Evolutionary conservation across 345 rosid species (phyloP), one percentile per base, ranked within the genome.

Genomic region (Mallotus nudiflorus): DNA sequence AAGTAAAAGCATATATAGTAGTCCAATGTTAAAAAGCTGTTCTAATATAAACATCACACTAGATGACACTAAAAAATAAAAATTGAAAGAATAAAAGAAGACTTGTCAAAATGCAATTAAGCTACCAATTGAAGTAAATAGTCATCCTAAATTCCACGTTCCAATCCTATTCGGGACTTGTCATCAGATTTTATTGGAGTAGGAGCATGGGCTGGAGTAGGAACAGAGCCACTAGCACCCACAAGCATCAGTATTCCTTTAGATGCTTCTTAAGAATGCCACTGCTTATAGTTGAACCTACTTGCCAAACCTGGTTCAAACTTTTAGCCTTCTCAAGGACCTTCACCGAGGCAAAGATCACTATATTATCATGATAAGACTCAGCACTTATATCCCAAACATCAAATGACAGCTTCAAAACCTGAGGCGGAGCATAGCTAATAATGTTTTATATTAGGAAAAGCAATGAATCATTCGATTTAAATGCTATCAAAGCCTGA

Each of bases 271-370:
- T 15, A 9, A 51, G 70, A 1, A n/a, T 10, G 4, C 55, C 67
- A 4, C 25, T 55, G 10, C 33, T 16, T n/a, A 72, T 50, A 2
- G 67, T 27, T 31, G 44, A 2, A 3, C 72, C 77, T 2, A 45
- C 75, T 49, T 73, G 68, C 77, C 77, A 69, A 0, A 69, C 55
- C 51, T 73, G 77, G 33, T 73, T 77, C 65, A 58, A 40, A 6
- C 60, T 16, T 10, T 49, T 24, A 31, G 40, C 59, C 13, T 67
- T 62, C 46, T 20, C 28, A 27, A 65, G 67, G 2, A 68, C 69
- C 51, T 48, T 48, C 10, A 77, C 20, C 12, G 59, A n/a, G 2
- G 74, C 77, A n/a, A 62, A 77, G 13, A 73, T 73, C 1, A 46
- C 53, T 13, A 68, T 55, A 48, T 72, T 75, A 5, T 33, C 35